Conservation (phyloP, 192 early-diverging fungal species). For the Lobosporangium transversale region DNA sequence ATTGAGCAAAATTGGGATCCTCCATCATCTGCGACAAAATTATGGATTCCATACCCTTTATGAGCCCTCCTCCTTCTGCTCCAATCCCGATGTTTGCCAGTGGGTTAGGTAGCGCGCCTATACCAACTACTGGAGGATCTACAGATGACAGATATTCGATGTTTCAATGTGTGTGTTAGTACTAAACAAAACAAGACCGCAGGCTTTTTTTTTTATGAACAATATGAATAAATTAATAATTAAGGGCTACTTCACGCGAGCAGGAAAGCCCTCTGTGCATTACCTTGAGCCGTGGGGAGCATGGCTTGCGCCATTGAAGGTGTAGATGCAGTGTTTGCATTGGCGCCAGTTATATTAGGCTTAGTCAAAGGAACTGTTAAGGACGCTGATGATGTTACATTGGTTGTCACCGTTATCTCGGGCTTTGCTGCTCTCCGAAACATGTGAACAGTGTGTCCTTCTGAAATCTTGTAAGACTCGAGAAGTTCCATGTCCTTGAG, state of each 20-base stretch:
- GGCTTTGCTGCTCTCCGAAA: conserved; percentile 71
- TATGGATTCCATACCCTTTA: conserved; percentile 68
- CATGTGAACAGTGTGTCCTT: conserved; percentile 94
- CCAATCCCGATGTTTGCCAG: neutral
- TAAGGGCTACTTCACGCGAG: too few relatives aligned
- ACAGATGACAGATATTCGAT: too few relatives aligned
- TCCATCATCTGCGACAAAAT: conserved; percentile 67
- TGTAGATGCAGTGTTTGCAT: too few relatives aligned
- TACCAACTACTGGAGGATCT: neutral
- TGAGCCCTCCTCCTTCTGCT: conserved; percentile 51
- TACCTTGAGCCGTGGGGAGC: too few relatives aligned
- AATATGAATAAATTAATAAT: neutral
- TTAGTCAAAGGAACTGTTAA: too few relatives aligned
- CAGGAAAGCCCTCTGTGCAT: too few relatives aligned
- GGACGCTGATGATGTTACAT: too few relatives aligned
- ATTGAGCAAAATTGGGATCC: conserved; percentile 85
- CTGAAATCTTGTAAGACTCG: conserved; percentile 78
- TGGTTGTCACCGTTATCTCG: too few relatives aligned
- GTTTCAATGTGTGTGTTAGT: neutral
- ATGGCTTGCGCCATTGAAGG: too few relatives aligned
- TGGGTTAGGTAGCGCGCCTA: conserved; percentile 8
- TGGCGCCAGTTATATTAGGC: neutral
- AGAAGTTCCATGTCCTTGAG: conserved; percentile 90
- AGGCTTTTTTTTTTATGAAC: neutral
- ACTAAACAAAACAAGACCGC: too few relatives aligned